Evolutionary conservation across 2,329 filamentous ascomycete genomes (phyloP), one percentile per base, ranked within the genome.

Genomic region (Talaromyces sp.): DNA sequence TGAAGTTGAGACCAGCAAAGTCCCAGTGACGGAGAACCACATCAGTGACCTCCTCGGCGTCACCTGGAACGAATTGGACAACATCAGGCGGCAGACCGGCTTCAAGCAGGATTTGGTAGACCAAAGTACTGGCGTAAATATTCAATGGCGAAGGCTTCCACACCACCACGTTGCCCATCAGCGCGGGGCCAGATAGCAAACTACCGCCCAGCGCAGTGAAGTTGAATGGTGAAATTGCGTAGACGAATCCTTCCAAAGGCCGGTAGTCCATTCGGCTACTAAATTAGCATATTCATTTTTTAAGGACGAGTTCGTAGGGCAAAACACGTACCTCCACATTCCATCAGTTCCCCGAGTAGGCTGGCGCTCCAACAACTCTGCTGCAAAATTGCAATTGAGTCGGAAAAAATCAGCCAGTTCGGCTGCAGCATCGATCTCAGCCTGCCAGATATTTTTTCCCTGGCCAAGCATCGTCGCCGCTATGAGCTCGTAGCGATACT

Each of bases 391-490:
- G 60, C 97, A 93, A 72, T 95, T 95, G 82, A 97, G 96, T 49
- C 92, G 87, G 73, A 98, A 81, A 78, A 98, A 98, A 75, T 99
- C 93, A 68, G 86, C 89, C 69, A 96, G 79, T 82, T 98, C 95
- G 8, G 93, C 93, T 19, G 93, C 93, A 44, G 93, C 85, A 77
- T 98, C 93, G 66, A 98, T 98, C 83, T 99, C 93, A 19, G 95
- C 93, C 78, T 99, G 93, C 92, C 92, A 98, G 54, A 91, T 92
- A 75, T 97, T 98, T 85, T 98, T 98, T 71, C 95, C 93, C 79
- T 99, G 93, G 64, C 93, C 95, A 33, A 96, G 82, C 86, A 98
- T 96, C 15, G 95, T 97, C 52, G 92, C 87, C 7, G 95, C 93
- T 90, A 98, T 96, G 69, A 99, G 86, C 60, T 97, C 92, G 78